Evolutionary conservation across 2,329 filamentous ascomycete genomes (phyloP).

Genomic region (Sporothrix globosa): DNA sequence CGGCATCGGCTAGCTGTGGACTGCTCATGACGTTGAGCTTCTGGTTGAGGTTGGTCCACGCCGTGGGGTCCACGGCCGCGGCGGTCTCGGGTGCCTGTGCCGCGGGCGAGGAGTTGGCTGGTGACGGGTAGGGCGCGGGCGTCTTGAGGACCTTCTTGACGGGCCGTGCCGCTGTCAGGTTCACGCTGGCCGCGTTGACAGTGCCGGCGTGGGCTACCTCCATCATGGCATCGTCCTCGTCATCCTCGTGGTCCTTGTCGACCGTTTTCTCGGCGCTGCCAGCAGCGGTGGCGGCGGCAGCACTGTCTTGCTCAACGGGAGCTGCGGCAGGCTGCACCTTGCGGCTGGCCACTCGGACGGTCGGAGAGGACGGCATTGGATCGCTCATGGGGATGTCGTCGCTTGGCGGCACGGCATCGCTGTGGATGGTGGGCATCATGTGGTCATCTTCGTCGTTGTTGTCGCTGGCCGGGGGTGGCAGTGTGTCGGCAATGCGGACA

Average conservation of each 20-base stretch:
- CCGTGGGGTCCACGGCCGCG: slow-evolving; percentile 71
- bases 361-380: slow-evolving; percentile 80
- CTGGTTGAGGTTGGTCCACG: slow-evolving; percentile 85
- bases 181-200: slow-evolving; percentile 71
- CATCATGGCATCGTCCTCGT: slow-evolving; percentile 82
- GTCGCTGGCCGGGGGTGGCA: slow-evolving; percentile 52
- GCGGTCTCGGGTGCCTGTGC: slow-evolving; percentile 43
- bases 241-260: slow-evolving; percentile 62
- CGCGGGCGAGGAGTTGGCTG: slow-evolving; percentile 74
- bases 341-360: slow-evolving; percentile 74
- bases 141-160: slow-evolving; percentile 74
- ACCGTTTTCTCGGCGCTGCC: slow-evolving; percentile 50
- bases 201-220: slow-evolving; percentile 79
- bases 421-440: slow-evolving; percentile 64
- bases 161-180: slow-evolving; percentile 79
- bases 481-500: slow-evolving; percentile 57
- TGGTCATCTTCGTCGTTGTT: slow-evolving; percentile 61
- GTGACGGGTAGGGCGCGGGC: slow-evolving; percentile 65
- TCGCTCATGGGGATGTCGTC: slow-evolving; percentile 78
- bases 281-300: not conserved
- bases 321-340: slow-evolving; percentile 59
- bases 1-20: slow-evolving; percentile 58
- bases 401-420: slow-evolving; percentile 42
- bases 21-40: slow-evolving; percentile 84
- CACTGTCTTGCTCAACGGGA: not conserved